Evolutionary conservation across 257 asterid genomes (phyloP), one percentile per base, ranked within the genome.

Genomic region (Fraxinus pennsylvanica): DNA sequence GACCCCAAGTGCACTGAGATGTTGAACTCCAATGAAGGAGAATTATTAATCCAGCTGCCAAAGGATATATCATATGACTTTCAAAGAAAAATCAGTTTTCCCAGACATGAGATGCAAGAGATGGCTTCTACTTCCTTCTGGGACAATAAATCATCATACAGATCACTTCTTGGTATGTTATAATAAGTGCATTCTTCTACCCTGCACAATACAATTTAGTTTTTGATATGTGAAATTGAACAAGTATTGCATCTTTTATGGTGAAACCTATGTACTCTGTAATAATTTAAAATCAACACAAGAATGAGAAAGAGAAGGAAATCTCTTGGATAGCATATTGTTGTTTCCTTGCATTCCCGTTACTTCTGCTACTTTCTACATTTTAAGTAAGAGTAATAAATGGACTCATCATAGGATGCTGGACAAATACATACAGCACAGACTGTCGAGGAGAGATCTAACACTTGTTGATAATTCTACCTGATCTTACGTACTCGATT

Each of bases 11-110:
- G 68, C 75, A 77, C 77, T 66, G 90, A 82, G 76, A 63, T 9
- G 68, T 66, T 70, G 33, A 74, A 86, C 41, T 84, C 86, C 59
- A 86, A 74, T 59, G 84, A 79, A 73, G 86, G 72, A 76, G 83
- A 69, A 61, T 79, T 84, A 52, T n/a, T 57, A 50, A 41, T 35
- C 76, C 86, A 80, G 75, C 50, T 77, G 35, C 84, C 82, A 36
- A 79, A 89, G 29, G 90, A 88, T 75, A 79, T 87, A 71, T 59
- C 78, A 38, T 71, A 79, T 38, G 97, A 94, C 86, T 94, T 94
- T 80, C 99, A 94, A 83, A 91, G 90, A 84, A 94, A 94, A 83
- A 84, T 94, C 54, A 87, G 88, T 33, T 82, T 94, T 81, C 84
- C 91, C 81, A 88, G 84, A 63, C 90, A 88, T 32, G 97, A 88